Evolutionary conservation across 2,329 filamentous ascomycete genomes (phyloP), one percentile per base, ranked within the genome.

Genomic region (Aspergillus uvarum): DNA sequence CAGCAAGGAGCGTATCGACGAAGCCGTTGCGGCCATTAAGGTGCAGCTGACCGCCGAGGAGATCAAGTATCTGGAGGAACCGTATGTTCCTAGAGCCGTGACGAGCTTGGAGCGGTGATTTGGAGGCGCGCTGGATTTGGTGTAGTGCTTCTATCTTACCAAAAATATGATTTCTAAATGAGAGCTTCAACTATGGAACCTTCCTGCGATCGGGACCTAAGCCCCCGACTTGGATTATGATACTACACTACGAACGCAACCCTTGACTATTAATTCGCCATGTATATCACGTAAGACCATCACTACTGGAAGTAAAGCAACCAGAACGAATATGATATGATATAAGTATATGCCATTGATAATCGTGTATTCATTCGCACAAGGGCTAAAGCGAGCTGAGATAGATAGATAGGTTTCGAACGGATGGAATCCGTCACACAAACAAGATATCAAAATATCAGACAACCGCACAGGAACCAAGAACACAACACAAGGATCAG

Each of bases 21-120:
- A 89, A 75, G 84, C 85, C 1, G 77, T 87, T 19, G 75, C 77
- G 47, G 77, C 75, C 54, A 70, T 75, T 47, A 75, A 76, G 60
- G 75, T 82, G 42, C 71, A 77, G 49, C 70, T 90, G 61, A 83
- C 79, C 0, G 78, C 81, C 0, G 85, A 88, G 62, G 87, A 89
- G 68, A 80, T 84, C 63, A 78, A 80, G 56, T 87, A 85, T 66
- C 72, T 89, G 4, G 87, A 89, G 72, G 86, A 86, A 70, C 77
- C 82, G 19, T 89, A 89, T 72, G 62, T 81, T 65, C 82, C 83
- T 2, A 83, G 85, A 78, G 66, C 62, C 10, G 32, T 71, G 54
- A 61, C 66, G 54, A 38, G 63, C 22, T 52, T 71, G 62, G 70
- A 73, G 62, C 66, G 66, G 63, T 73, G 67, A 63, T 44, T 44